Conservation (phyloP, 164 flowering plant genomes). For the Buxus sempervirens region DNA sequence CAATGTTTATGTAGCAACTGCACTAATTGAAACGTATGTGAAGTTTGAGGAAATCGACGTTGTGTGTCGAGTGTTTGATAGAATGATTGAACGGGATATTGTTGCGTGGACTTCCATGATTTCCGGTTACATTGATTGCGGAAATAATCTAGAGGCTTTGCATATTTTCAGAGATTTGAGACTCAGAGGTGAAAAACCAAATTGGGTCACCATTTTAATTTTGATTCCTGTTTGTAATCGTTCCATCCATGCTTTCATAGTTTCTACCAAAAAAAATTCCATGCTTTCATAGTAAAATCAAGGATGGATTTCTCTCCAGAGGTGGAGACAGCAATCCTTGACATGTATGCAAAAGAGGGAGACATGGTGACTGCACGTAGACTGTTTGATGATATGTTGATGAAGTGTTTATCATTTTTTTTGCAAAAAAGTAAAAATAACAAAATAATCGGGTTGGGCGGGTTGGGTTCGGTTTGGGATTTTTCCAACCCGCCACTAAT, state of each 20-base stretch:
- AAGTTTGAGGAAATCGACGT: slow-evolving; percentile 15
- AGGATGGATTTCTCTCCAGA: slow-evolving; percentile 19
- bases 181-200: slow-evolving; percentile 19
- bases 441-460: too few species aligned
- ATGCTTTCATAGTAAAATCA: slow-evolving; percentile 20
- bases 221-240: slow-evolving; percentile 21
- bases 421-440: too few species aligned
- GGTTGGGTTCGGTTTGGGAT: too few species aligned
- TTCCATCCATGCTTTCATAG: slow-evolving; percentile 19
- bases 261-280: too few species aligned
- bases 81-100: slow-evolving; percentile 30
- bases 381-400: slow-evolving; percentile 18
- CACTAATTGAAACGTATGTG: slow-evolving; percentile 23
- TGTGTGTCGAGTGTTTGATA: slow-evolving; percentile 22
- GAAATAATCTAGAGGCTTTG: slow-evolving; percentile 10
- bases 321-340: slow-evolving; percentile 25
- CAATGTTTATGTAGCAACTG: slow-evolving; percentile 25
- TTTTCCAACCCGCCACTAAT: too few species aligned
- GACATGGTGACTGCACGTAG: slow-evolving; percentile 6
- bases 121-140: slow-evolving; percentile 18
- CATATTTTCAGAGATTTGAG: slow-evolving; percentile 22
- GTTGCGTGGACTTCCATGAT: slow-evolving; percentile 35
- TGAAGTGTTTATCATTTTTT: slow-evolving; percentile 23
- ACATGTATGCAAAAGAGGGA: slow-evolving; percentile 29
- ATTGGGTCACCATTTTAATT: slow-evolving; percentile 21